Conservation (phyloP, 257 asterid genomes). For the Ilex aquifolium region DNA sequence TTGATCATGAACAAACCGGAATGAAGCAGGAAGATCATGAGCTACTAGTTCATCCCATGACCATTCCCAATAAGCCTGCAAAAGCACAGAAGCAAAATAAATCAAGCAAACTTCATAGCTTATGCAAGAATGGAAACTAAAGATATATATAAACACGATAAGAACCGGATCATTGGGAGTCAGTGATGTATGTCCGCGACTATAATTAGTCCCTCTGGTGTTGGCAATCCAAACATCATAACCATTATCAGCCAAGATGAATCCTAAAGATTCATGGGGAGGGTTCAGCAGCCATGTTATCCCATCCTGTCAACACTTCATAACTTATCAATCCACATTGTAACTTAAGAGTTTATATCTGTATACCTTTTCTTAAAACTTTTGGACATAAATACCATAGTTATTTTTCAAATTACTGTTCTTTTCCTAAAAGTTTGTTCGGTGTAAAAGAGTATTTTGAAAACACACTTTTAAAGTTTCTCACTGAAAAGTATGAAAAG, state of each 20-base stretch:
- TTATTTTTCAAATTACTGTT: no score
- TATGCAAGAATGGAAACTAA: not conserved
- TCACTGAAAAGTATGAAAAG: no score
- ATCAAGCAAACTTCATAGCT: not conserved
- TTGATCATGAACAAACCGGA: slow-evolving; percentile 24
- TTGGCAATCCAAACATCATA: slow-evolving; percentile 37
- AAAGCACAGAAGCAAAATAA: not conserved
- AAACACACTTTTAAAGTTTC: no score
- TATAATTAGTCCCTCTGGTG: slow-evolving; percentile 34
- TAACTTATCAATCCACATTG: not conserved
- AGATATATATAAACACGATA: not conserved
- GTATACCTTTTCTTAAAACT: no score
- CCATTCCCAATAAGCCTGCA: slow-evolving; percentile 40
- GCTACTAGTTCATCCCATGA: slow-evolving; percentile 41
- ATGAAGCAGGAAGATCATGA: slow-evolving; percentile 31
- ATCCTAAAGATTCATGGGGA: slow-evolving; percentile 30
- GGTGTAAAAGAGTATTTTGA: no score
- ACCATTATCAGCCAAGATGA: slow-evolving; percentile 35
- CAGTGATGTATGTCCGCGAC: slow-evolving; percentile 28
- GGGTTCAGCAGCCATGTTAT: slow-evolving; percentile 33
- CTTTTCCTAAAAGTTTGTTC: no score
- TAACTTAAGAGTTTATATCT: no score
- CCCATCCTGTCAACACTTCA: slow-evolving; percentile 22
- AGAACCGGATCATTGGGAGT: slow-evolving; percentile 23
- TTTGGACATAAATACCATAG: no score